Evolutionary conservation across 345 rosid genomes (phyloP), one percentile per base, ranked within the genome.

Genomic region (Excoecaria agallocha): DNA sequence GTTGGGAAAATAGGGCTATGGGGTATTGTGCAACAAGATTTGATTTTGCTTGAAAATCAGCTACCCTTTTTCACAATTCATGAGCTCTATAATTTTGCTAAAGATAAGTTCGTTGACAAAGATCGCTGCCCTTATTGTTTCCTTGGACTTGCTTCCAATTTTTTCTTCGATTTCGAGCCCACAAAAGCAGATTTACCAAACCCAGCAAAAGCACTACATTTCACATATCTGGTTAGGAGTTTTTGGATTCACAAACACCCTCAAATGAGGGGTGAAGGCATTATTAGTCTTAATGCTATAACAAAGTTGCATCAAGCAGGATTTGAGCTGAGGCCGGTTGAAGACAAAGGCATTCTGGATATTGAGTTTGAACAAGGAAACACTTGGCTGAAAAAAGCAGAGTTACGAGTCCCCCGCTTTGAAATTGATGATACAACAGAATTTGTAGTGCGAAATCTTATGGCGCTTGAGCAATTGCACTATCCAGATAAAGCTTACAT

Each of bases 391-490:
- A 19, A 3, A 16, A 49, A 12, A 63, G 6, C 22, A 1, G 71
- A 70, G 56, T 5, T 70, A 3, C 6, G 55, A 30, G 30, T 70
- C 3, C 75, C 75, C 8, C 1, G 49, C 63, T 41, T 70, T 8
- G 25, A 19, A 4, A 4, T 70, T 8, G 68, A 62, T 15, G n/a
- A n/a, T n/a, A n/a, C n/a, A n/a, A n/a, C n/a, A n/a, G n/a, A n/a
- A n/a, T n/a, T n/a, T n/a, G n/a, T 70, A 4, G 48, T 77, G 6
- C 71, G 71, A 13, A 77, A 77, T 52, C 19, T 71, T 8, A 77
- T 76, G 71, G 79, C 79, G 0, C 39, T 62, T 2, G 71, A 76
- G 66, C 56, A 50, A 20, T 70, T 62, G 17, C 75, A 77, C 17
- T 70, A 64, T 38, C 66, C 70, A 2, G 4, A 20, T 0, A 41